Conservation (phyloP, 352 stramenopile genomes). For the Globisporangium cylindrosporum region DNA sequence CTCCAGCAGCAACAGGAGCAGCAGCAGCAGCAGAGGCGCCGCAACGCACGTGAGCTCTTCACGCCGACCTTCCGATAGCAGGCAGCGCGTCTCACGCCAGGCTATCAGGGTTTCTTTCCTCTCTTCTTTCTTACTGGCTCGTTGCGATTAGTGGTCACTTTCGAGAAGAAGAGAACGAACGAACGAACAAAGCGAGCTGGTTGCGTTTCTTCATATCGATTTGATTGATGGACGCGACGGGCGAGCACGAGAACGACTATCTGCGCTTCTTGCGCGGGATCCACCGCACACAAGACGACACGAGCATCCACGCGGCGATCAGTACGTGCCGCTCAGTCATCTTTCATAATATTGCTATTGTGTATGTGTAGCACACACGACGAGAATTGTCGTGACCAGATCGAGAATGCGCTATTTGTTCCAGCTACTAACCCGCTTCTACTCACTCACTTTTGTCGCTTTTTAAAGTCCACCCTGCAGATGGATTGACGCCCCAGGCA, state of each 20-base stretch:
- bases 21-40: neutral
- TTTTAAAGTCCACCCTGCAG: constrained; percentile 20
- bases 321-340: constrained; percentile 23
- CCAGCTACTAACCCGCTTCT: constrained; percentile 6
- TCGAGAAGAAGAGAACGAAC: neutral
- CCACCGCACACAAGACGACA: constrained; percentile 45
- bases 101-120: neutral
- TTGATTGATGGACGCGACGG: constrained; percentile 22
- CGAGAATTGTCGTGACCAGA: neutral
- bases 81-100: neutral
- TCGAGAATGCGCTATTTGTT: neutral
- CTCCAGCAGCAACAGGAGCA: neutral
- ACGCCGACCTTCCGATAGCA: neutral
- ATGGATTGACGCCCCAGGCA: constrained; percentile 53
- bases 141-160: neutral
- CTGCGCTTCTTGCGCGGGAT: constrained; percentile 73
- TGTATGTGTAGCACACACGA: neutral
- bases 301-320: constrained; percentile 36
- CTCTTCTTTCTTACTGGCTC: neutral
- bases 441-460: neutral
- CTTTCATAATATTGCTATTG: constrained; percentile 2
- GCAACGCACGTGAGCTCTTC: neutral
- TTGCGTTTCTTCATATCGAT: neutral
- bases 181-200: neutral
- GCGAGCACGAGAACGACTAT: constrained; percentile 62